Percentiles rank a stretch among this genome's conserved stretches.
Evolutionary conservation across 495 filamentous ascomycete genomes (phyloP).

Genomic region (Lineolata rhizophorae): DNA sequence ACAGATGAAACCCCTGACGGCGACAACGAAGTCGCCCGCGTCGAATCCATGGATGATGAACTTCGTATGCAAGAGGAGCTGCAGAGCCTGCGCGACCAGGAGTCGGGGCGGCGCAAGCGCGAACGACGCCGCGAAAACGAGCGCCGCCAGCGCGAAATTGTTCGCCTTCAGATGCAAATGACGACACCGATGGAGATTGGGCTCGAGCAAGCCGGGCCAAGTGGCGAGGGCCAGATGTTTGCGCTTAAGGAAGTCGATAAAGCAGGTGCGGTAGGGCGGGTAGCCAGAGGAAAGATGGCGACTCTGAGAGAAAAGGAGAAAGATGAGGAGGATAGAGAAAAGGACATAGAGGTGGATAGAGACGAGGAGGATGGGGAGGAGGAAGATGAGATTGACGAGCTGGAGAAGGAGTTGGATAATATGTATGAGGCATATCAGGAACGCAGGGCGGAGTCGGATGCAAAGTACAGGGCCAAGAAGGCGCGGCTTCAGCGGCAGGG

Average conservation of each 20-base stretch:
- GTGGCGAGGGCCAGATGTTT: slow-evolving; percentile 65
- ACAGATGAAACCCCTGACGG: too few relatives aligned
- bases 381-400: slow-evolving; percentile 57
- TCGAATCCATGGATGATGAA: slow-evolving; percentile 86
- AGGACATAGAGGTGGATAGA: slow-evolving; percentile 33
- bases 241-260: slow-evolving; percentile 58
- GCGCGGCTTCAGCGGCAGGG: slow-evolving; percentile 62
- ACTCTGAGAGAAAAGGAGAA: slow-evolving; percentile 25
- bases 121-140: slow-evolving; percentile 70
- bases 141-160: slow-evolving; percentile 69
- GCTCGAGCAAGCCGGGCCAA: slow-evolving; percentile 64
- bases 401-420: slow-evolving; percentile 66
- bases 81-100: slow-evolving; percentile 56
- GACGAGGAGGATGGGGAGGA: slow-evolving; percentile 33
- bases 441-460: slow-evolving; percentile 50
- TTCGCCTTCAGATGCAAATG: slow-evolving; percentile 94
- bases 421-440: slow-evolving; percentile 77
- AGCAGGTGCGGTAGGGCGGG: slow-evolving; percentile 39
- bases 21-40: slow-evolving; percentile 50
- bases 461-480: slow-evolving; percentile 77
- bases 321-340: slow-evolving; percentile 28
- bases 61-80: slow-evolving; percentile 72
- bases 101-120: slow-evolving; percentile 49
- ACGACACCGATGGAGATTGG: slow-evolving; percentile 87
- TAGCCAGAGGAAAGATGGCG: slow-evolving; percentile 60